These are phyloP conservation scores for Suillus sp. DNA, from an alignment of 768 basidiomycete genomes.

Conservation along the genomic window DNA sequence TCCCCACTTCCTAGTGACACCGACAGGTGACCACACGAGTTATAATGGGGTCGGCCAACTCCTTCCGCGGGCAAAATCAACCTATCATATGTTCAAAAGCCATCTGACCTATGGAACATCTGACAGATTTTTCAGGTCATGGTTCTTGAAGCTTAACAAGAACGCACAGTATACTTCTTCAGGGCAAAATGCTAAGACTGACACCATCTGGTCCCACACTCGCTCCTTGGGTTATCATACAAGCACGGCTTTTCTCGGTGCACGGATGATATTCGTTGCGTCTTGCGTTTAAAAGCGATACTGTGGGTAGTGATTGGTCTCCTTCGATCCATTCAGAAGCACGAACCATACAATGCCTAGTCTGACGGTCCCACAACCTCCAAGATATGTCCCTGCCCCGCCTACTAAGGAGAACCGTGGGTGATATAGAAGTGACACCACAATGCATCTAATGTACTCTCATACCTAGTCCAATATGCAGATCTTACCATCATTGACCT, in stretches of 20 bases:
- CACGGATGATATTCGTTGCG: constrained; percentile 5
- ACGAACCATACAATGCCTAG: constrained; percentile 27
- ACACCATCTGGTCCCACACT: neutral
- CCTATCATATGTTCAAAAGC: neutral
- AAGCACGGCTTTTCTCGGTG: neutral
- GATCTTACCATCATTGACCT: constrained; percentile 53
- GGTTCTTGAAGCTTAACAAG: neutral
- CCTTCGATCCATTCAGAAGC: neutral
- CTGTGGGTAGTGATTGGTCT: neutral
- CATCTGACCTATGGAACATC: neutral
- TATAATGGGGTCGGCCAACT: neutral
- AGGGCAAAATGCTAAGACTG: neutral
- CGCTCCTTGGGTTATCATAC: neutral
- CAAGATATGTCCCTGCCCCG: constrained; percentile 36
- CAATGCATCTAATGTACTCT: constrained; percentile 22
- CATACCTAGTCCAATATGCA: constrained; percentile 39
- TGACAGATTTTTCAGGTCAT: neutral
- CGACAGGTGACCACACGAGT: neutral
- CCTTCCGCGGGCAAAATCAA: neutral
- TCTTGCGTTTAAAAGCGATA: neutral
- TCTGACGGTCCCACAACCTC: constrained; percentile 29
- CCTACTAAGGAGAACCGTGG: constrained; percentile 28
- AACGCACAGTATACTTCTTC: neutral
- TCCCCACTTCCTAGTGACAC: neutral
- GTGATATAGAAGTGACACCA: neutral